Evolutionary conservation across 2,329 filamentous ascomycete species (phyloP), one percentile per base, ranked within the genome.

Genomic region (Pyricularia sp.): DNA sequence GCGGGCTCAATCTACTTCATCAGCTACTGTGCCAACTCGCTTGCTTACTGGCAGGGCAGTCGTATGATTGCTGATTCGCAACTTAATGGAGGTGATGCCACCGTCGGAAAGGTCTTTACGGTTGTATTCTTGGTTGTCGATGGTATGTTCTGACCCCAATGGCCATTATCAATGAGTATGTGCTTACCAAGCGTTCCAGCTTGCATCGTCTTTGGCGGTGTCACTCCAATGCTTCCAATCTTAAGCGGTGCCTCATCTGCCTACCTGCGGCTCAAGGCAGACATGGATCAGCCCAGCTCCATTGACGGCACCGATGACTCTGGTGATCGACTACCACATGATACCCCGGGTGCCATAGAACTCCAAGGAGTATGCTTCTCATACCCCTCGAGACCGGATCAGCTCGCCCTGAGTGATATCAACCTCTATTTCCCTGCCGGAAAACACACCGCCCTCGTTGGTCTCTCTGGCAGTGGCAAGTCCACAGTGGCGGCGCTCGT

Each of bases 41-140:
- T 89, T 16, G 84, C 86, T 0, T 89, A 88, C 70, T 89, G 85
- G 84, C 82, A 88, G 71, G 87, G 86, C 62, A 86, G 83, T 67
- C 78, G 76, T 44, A 80, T 80, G 63, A 80, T 86, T 57, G 70
- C 70, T 8, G 67, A 69, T 28, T 65, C 70, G 3, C 64, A 71
- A 24, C 63, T 63, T 2, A 68, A 67, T 1, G 65, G 66, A 2
- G 79, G 79, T 2, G 66, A 64, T 12, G 62, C 68, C 4, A 71
- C 68, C 0, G 68, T 73, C 16, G 72, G 72, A 8, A 68, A 70
- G 65, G 69, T 82, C 5, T 84, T 82, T 64, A 81, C 81, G 0
- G 81, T 84, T 4, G 79, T 83, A 0, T 81, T 83, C 57, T 71
- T 84, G 22, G 79, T 83, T 10, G 74, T 84, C 10, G 81, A 84